A percentile compares a stretch with the other conserved stretches of the same genome.
Conservation (phyloP, 176 grass and related monocot genomes). For the Musa itinerans region DNA sequence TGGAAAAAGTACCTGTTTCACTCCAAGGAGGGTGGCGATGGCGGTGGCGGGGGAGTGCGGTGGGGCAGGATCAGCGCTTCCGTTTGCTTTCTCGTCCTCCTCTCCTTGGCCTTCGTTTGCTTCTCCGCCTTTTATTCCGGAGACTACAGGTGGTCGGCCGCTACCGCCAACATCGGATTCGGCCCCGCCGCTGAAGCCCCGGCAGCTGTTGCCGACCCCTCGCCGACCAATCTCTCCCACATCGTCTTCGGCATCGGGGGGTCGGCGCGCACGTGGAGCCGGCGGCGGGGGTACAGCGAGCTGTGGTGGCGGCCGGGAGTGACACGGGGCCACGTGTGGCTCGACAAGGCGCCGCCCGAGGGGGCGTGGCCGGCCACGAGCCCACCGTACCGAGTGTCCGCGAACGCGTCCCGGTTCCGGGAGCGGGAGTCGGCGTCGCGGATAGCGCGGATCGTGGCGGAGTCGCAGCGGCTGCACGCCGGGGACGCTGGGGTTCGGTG, state of each 20-base stretch:
- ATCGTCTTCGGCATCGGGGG: slow-evolving; percentile 83
- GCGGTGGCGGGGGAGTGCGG: slow-evolving; percentile 25
- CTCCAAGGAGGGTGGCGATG: background rate
- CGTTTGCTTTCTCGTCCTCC: slow-evolving; percentile 36
- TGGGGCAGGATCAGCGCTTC: slow-evolving; percentile 38
- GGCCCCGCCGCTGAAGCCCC: slow-evolving; percentile 2
- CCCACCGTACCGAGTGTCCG: slow-evolving; percentile 68
- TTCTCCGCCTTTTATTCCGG: slow-evolving; percentile 43
- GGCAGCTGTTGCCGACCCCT: background rate
- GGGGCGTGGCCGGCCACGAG: slow-evolving; percentile 41
- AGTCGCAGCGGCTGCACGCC: slow-evolving; percentile 32
- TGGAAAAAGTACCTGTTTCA: slow-evolving; percentile 27
- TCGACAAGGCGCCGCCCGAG: slow-evolving; percentile 40
- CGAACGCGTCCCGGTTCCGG: slow-evolving; percentile 63
- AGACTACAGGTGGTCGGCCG: slow-evolving; percentile 30
- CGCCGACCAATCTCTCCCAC: slow-evolving; percentile 57
- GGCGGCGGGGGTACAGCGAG: slow-evolving; percentile 54
- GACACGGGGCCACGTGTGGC: slow-evolving; percentile 82
- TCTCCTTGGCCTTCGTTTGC: slow-evolving; percentile 47
- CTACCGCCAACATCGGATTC: background rate
- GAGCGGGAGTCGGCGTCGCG: slow-evolving; percentile 57
- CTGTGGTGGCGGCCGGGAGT: slow-evolving; percentile 62
- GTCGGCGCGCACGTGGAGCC: slow-evolving; percentile 52
- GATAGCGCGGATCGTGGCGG: slow-evolving; percentile 71
- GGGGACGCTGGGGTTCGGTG: slow-evolving; percentile 32